Evolutionary conservation across 768 basidiomycete species (phyloP).

Genomic region (Postia placenta): DNA sequence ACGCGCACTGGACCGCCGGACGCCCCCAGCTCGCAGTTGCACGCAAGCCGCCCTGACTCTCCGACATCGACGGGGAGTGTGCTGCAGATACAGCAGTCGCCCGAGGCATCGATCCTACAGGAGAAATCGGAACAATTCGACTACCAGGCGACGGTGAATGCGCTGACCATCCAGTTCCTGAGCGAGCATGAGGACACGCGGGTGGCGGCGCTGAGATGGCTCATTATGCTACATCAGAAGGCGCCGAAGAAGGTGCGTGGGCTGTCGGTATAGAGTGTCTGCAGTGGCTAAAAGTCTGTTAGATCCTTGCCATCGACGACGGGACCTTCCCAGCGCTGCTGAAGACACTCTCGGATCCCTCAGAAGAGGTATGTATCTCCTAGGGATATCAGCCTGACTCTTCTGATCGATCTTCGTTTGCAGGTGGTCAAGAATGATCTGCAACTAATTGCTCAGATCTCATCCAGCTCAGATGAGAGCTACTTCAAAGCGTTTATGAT

Average conservation of each 20-base stretch:
- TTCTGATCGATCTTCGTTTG: background rate
- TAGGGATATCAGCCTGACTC: background rate
- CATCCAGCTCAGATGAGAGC: slow-evolving; percentile 88
- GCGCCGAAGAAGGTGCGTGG: slow-evolving; percentile 81
- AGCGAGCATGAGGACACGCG: slow-evolving; percentile 96
- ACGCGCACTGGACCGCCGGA: slow-evolving; percentile 1
- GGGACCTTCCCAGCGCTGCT: slow-evolving; percentile 94
- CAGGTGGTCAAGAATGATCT: slow-evolving; percentile 95
- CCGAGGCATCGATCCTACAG: slow-evolving; percentile 21
- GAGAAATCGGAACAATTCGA: slow-evolving; percentile 77
- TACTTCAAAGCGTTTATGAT: slow-evolving; percentile 97
- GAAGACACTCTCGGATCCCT: slow-evolving; percentile 93
- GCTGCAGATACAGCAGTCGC: slow-evolving; percentile 19
- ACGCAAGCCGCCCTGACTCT: slow-evolving; percentile 28
- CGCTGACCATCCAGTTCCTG: slow-evolving; percentile 87
- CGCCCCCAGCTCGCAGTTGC: slow-evolving; percentile 6
- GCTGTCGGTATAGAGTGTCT: background rate
- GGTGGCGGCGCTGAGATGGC: slow-evolving; percentile 94
- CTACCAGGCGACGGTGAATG: slow-evolving; percentile 89
- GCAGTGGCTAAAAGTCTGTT: background rate
- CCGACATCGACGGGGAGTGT: slow-evolving; percentile 23
- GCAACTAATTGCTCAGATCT: slow-evolving; percentile 94
- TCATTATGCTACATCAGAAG: slow-evolving; percentile 97
- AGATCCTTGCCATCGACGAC: slow-evolving; percentile 96
- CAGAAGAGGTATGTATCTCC: slow-evolving; percentile 67